These are phyloP conservation scores for Dissoconium aciculare DNA, from an alignment of 2,329 filamentous ascomycete species.

Conservation along the genomic window DNA sequence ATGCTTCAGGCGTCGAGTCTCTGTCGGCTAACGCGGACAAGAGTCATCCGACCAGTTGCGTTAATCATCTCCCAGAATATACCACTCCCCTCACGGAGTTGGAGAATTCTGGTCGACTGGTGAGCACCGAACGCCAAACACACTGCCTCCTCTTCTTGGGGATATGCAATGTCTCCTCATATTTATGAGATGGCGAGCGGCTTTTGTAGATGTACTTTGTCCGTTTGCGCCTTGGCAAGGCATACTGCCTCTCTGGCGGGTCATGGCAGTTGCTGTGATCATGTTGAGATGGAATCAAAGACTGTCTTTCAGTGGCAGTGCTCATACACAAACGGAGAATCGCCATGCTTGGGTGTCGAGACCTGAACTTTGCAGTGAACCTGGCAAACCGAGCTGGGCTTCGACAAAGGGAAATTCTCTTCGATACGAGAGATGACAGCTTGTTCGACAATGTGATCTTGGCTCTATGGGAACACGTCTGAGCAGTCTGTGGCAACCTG, in stretches of 20 bases:
- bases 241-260: constrained; percentile 44
- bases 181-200: constrained; percentile 43
- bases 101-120: constrained; percentile 37
- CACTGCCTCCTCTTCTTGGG: constrained; percentile 13
- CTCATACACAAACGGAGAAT: constrained; percentile 57
- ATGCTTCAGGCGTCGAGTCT: constrained; percentile 38
- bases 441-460: too few relatives aligned
- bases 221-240: constrained; percentile 36
- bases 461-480: too few relatives aligned
- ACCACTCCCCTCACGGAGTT: constrained; percentile 21
- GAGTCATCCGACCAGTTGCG: constrained; percentile 46
- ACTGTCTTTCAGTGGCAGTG: constrained; percentile 79
- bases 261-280: too few relatives aligned
- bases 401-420: too few relatives aligned
- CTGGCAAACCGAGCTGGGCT: constrained; percentile 18
- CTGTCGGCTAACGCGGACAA: constrained; percentile 12
- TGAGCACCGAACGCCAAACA: constrained; percentile 40
- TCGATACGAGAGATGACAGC: too few relatives aligned
- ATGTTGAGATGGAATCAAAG: constrained; percentile 76
- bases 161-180: constrained; percentile 11
- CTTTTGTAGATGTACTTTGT: constrained; percentile 97
- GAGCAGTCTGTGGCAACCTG: too few relatives aligned
- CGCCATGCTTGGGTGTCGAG: constrained; percentile 8
- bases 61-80: constrained; percentile 45
- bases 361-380: too few relatives aligned